phyloP scores from a whole-genome alignment of 2,329 filamentous ascomycete species.

The Teratosphaeria pseudoeucalypti region DNA sequence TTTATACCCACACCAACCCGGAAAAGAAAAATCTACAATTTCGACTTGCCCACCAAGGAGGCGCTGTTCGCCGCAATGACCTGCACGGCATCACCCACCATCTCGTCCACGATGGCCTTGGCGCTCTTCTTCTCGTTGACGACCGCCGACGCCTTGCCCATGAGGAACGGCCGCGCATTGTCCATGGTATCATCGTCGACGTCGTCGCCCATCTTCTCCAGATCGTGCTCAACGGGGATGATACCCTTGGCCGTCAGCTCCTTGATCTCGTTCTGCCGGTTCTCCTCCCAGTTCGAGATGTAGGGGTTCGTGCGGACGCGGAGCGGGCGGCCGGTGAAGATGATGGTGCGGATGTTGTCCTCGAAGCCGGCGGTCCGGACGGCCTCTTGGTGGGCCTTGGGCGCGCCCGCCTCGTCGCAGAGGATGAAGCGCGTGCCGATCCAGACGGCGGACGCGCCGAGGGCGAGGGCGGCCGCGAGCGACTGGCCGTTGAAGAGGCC shows the following conservation, averaged over 20 bases:
- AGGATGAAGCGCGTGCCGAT: slow-evolving; percentile 94
- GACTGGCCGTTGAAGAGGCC: slow-evolving; percentile 90
- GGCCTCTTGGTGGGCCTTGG: slow-evolving; percentile 40
- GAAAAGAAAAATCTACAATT: slow-evolving; percentile 18
- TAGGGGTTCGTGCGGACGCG: slow-evolving; percentile 90
- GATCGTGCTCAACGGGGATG: slow-evolving; percentile 87
- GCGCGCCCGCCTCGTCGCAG: slow-evolving; percentile 85
- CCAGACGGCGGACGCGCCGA: slow-evolving; percentile 89
- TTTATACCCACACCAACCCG: not conserved
- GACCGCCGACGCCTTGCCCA: slow-evolving; percentile 94
- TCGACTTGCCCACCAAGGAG: slow-evolving; percentile 24
- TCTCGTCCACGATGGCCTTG: slow-evolving; percentile 87
- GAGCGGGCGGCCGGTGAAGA: slow-evolving; percentile 93
- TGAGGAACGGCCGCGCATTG: slow-evolving; percentile 80
- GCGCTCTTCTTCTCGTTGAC: slow-evolving; percentile 87
- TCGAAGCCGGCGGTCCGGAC: slow-evolving; percentile 86
- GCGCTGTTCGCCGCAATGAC: slow-evolving; percentile 19
- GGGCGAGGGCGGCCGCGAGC: slow-evolving; percentile 80
- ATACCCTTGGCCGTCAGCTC: slow-evolving; percentile 78
- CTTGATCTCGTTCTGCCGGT: slow-evolving; percentile 83
- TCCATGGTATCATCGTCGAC: slow-evolving; percentile 77
- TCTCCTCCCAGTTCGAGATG: slow-evolving; percentile 92
- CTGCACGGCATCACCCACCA: slow-evolving; percentile 62
- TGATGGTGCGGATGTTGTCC: slow-evolving; percentile 93
- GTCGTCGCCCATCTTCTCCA: slow-evolving; percentile 65